phyloP scores from a whole-genome alignment of 169 alveolate species.

The Plasmodium vivax region DNA sequence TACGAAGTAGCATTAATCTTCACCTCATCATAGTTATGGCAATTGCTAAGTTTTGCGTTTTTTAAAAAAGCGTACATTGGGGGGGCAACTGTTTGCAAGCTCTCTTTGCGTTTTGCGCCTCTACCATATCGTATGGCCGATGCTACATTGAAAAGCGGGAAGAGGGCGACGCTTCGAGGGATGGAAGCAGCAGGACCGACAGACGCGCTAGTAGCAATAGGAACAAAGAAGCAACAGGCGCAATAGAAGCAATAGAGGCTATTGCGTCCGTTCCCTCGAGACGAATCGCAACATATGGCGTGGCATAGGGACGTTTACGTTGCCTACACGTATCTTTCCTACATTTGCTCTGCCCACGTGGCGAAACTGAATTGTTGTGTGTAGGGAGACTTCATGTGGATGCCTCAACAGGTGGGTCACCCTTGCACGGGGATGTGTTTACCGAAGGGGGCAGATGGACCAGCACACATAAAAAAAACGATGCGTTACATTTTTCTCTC shows the following conservation, averaged over 20 bases:
- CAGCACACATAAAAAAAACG: background rate
- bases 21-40: background rate
- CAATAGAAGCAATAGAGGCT: background rate
- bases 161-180: background rate
- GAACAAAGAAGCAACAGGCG: too few relatives aligned
- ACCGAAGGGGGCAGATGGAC: background rate
- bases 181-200: background rate
- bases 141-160: background rate
- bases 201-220: too few relatives aligned
- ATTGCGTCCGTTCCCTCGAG: background rate
- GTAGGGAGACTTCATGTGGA: background rate
- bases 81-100: background rate
- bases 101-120: background rate
- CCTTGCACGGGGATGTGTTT: background rate
- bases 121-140: background rate
- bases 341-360: background rate
- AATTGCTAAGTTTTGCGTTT: background rate
- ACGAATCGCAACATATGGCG: background rate
- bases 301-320: background rate
- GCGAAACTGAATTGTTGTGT: background rate
- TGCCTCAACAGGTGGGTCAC: background rate
- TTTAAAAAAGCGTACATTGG: background rate
- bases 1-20: background rate
- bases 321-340: background rate
- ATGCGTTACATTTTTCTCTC: background rate